Base-by-base conservation (phyloP, 371 early-diverging fungal species). In the Mucor lusitanicus region DNA sequence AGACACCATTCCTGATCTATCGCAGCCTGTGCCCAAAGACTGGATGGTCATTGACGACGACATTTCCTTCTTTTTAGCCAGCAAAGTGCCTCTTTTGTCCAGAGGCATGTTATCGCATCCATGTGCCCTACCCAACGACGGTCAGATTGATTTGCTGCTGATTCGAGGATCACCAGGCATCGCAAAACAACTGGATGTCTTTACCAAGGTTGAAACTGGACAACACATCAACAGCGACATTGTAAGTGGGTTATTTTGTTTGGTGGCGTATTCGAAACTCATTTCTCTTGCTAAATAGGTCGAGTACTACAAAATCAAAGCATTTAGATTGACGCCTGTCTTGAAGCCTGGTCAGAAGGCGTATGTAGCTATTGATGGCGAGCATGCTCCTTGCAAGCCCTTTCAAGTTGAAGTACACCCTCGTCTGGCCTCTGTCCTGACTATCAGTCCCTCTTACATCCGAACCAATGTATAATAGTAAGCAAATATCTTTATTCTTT, bases 381-480 rank as follows among this genome's bases (percentile, higher is more conserved):
- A 88, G 54, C 86, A 83, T 59, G 81, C 83, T 33, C 85, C 85
- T 12, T 73, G 72, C 21, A 77, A 77, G 28, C 79, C 86, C 3
- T 85, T 86, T 65, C 88, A 88, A 62, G 85, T 86, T 4, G 82
- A 88, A 59, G 85, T 85, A 8, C 87, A 86, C 65, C 80, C 82
- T 35, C 71, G 79, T 17, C 64, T 87, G 12, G 79, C 73, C 12
- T 79, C 73, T 32, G 76, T 87, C 4, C 33, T 64, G 35, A 57
- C 58, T 23, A 19, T 61, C 28, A 61, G 42, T 32, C 56, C 61
- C 13, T 54, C 53, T 19, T 58, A 60, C 48, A 50, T 57, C 46
- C 50, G 46, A 8, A 59, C 64, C 19, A 40, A 21, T 32, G 21
- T 56, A 1, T 64, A 64, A 42, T 48, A 8, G 32, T 5, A 32